These are phyloP conservation scores for Kernera saxatilis DNA, from an alignment of 345 rosid genomes.

Conservation along the genomic window DNA sequence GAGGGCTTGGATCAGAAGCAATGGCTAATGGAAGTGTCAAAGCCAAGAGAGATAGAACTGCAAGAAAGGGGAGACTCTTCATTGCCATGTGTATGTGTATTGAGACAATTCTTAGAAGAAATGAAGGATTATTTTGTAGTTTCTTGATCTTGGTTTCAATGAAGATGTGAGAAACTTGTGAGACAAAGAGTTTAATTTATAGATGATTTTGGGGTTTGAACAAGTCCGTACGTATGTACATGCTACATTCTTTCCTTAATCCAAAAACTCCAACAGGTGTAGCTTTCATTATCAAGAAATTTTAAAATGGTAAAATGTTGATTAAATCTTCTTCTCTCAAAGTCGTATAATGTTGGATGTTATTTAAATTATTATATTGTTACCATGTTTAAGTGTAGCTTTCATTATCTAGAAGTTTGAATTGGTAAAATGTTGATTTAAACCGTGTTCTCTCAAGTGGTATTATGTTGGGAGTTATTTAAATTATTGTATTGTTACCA, in stretches of 20 bases:
- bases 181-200: background rate
- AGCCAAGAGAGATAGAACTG: slow-evolving; percentile 8
- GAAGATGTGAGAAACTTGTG: background rate
- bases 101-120: background rate
- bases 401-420: background rate
- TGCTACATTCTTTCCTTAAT: background rate
- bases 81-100: background rate
- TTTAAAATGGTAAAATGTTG: background rate
- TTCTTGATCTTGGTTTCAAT: background rate
- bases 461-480: background rate
- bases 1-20: slow-evolving; percentile 22
- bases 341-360: background rate
- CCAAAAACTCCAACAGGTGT: background rate
- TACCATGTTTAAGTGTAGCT: background rate
- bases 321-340: background rate
- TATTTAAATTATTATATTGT: background rate
- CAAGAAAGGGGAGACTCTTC: background rate
- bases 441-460: background rate
- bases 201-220: background rate
- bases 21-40: slow-evolving; percentile 1
- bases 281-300: background rate
- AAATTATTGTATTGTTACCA: background rate
- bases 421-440: slow-evolving; percentile 3
- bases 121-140: background rate
- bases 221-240: background rate